Evolutionary conservation across 768 basidiomycete species (phyloP).

Genomic region (Amanita inopinata): DNA sequence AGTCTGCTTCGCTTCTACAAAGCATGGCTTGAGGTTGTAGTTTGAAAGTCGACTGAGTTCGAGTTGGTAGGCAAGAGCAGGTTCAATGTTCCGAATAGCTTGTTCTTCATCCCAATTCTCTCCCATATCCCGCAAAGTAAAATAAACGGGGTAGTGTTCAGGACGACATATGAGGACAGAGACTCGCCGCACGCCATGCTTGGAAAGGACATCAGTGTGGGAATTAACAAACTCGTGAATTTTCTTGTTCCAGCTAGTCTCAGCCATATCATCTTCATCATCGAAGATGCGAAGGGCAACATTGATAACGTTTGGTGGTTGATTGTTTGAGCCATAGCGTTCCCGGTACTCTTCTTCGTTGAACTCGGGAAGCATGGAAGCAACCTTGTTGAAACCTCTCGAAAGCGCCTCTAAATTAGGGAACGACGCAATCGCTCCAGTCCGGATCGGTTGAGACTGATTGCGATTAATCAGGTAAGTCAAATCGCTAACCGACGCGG

Average conservation of each 20-base stretch:
- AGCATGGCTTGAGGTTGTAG: conserved; percentile 94
- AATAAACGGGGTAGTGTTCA: conserved; percentile 90
- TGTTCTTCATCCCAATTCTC: conserved; percentile 87
- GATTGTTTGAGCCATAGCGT: conserved; percentile 60
- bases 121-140: conserved; percentile 72
- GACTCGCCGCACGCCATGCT: conserved; percentile 83
- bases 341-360: conserved; percentile 62
- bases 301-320: conserved; percentile 91
- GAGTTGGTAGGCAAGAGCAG: conserved; percentile 94
- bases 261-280: conserved; percentile 65
- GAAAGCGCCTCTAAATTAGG: conserved; percentile 58
- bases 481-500: conserved; percentile 92
- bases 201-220: conserved; percentile 46
- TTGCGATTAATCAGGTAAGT: conserved; percentile 84
- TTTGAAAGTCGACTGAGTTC: conserved; percentile 94
- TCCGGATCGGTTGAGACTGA: conserved; percentile 83
- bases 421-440: conserved; percentile 89
- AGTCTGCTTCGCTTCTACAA: conserved; percentile 94
- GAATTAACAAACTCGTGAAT: conserved; percentile 67
- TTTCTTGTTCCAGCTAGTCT: conserved; percentile 68
- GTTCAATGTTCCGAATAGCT: conserved; percentile 96
- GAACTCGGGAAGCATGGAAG: conserved; percentile 64
- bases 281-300: conserved; percentile 85
- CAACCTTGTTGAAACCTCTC: conserved; percentile 68
- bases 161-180: conserved; percentile 88